phyloP scores from a whole-genome alignment of 768 basidiomycete genomes.

The Rhodotorula paludigena region DNA sequence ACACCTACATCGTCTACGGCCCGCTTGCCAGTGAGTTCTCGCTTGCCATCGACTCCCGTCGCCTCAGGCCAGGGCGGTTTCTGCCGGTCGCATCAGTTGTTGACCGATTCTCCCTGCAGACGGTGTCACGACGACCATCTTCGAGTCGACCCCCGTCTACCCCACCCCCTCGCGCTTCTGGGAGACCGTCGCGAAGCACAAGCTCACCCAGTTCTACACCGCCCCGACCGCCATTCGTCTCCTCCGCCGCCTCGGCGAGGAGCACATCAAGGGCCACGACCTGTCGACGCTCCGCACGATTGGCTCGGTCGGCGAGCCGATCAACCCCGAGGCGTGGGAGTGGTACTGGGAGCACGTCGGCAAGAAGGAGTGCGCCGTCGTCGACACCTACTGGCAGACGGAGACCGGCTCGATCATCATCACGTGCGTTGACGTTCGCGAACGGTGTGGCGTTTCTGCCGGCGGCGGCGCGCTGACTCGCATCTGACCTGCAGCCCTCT shows the following conservation, averaged over 20 bases:
- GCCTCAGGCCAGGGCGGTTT: neutral
- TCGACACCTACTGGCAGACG: constrained; percentile 67
- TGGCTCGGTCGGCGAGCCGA: constrained; percentile 93
- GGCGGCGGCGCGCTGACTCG: neutral
- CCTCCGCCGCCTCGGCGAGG: constrained; percentile 73
- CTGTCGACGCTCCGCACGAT: constrained; percentile 76
- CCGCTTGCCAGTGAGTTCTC: constrained; percentile 58
- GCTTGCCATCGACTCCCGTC: neutral
- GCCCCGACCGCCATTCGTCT: constrained; percentile 93
- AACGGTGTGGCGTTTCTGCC: no score
- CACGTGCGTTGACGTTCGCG: constrained; percentile 55
- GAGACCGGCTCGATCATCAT: constrained; percentile 95
- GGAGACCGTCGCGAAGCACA: constrained; percentile 87
- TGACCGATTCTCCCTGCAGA: constrained; percentile 17
- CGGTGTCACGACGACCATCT: constrained; percentile 59
- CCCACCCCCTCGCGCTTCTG: constrained; percentile 95
- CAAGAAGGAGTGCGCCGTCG: constrained; percentile 65
- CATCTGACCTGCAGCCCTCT: constrained; percentile 55
- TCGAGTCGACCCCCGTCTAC: constrained; percentile 95
- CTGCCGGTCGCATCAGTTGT: constrained; percentile 37
- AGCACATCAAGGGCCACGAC: constrained; percentile 78
- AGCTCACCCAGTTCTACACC: constrained; percentile 90
- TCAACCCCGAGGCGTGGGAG: constrained; percentile 98
- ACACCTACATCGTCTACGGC: constrained; percentile 81
- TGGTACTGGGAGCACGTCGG: constrained; percentile 98